Evolutionary conservation across 2,329 filamentous ascomycete genomes (phyloP).

Genomic region (Sclerotinia nivalis): DNA sequence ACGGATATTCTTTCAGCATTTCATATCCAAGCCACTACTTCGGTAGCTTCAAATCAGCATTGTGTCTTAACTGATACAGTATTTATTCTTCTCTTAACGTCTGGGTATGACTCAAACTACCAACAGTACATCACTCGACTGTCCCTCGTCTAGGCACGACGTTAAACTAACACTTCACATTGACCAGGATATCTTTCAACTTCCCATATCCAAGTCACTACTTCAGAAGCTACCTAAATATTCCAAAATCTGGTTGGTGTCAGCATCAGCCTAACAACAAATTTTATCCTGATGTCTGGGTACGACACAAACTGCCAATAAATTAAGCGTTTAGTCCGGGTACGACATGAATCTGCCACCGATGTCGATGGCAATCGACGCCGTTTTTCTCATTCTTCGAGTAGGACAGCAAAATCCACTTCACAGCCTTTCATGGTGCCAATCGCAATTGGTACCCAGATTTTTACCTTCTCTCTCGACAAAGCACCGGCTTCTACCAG

Average conservation of each 20-base stretch:
- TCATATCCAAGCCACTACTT: not conserved
- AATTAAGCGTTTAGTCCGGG: not conserved
- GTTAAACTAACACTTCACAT: not conserved
- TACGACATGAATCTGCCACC: not conserved
- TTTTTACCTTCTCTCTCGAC: too few relatives aligned
- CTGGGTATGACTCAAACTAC: not conserved
- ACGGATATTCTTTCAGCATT: not conserved
- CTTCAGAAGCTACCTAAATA: not conserved
- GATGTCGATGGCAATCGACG: not conserved
- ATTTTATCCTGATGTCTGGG: not conserved
- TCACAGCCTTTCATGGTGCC: too few relatives aligned
- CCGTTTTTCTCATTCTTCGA: not conserved
- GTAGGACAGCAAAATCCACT: too few relatives aligned
- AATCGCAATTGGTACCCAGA: too few relatives aligned
- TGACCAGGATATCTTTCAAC: not conserved
- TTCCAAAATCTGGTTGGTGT: not conserved
- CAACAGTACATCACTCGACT: not conserved
- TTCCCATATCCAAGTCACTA: not conserved
- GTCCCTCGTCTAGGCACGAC: not conserved
- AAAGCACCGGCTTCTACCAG: too few relatives aligned
- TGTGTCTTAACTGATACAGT: not conserved
- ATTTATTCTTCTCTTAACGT: not conserved
- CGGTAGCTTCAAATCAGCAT: not conserved
- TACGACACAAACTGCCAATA: not conserved
- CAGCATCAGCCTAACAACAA: rapidly evolving